phyloP scores from a whole-genome alignment of 2,329 filamentous ascomycete genomes.

The Cordyceps sp. region DNA sequence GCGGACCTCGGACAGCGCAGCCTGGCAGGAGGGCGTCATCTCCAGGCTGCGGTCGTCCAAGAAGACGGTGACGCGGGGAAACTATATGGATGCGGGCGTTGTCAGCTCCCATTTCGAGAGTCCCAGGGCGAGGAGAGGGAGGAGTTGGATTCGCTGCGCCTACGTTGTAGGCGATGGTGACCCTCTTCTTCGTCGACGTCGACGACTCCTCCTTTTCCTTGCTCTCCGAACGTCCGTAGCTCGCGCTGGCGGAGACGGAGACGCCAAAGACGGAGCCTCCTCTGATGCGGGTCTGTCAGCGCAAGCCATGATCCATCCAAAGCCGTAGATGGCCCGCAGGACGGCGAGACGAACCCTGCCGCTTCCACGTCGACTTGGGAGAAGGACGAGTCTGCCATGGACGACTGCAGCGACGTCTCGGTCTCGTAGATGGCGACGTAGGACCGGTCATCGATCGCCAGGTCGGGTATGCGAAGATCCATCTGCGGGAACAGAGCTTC shows the following conservation, averaged over 20 bases:
- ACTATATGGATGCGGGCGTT: not conserved
- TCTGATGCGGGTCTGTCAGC: too few species aligned
- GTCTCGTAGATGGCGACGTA: constrained; percentile 2
- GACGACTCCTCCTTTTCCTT: not conserved
- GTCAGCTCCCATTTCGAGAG: not conserved
- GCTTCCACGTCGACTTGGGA: constrained; percentile 1
- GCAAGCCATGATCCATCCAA: too few species aligned
- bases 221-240: not conserved
- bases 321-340: too few species aligned
- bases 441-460: constrained; percentile 2
- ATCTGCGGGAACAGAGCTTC: too few species aligned
- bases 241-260: not conserved
- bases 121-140: not conserved
- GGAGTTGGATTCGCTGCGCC: too few species aligned
- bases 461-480: constrained; percentile 2
- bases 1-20: not conserved
- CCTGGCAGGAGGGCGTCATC: not conserved
- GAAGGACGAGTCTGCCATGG: constrained; percentile 2
- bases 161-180: constrained; percentile 3
- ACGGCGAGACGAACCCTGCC: constrained; percentile 1
- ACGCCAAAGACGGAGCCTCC: not conserved
- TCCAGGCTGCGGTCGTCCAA: constrained; percentile 2
- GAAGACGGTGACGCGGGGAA: constrained; percentile 2
- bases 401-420: constrained; percentile 1
- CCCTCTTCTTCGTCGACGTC: constrained; percentile 1